Conservation (phyloP, 768 basidiomycete genomes). For the Boletellus ananas region DNA sequence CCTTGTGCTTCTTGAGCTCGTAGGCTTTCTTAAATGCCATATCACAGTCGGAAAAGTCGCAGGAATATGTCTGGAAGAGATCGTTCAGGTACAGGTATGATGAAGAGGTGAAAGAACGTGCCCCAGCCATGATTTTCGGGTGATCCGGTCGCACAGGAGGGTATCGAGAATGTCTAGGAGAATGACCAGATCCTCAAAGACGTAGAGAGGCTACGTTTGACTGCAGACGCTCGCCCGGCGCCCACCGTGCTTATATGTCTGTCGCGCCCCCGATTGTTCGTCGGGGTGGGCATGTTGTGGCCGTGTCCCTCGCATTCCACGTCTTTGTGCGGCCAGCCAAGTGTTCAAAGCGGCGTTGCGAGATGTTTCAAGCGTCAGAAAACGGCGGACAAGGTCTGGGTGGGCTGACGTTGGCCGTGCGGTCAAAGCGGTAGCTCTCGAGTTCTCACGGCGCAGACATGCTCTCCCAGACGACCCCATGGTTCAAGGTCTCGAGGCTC, state of each 20-base stretch:
- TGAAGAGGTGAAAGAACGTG: background rate
- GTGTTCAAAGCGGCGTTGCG: too few relatives aligned
- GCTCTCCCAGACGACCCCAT: slow-evolving; percentile 50
- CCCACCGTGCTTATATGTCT: slow-evolving; percentile 1
- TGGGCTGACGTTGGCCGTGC: background rate
- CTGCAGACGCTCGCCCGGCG: background rate
- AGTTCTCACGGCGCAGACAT: slow-evolving; percentile 28
- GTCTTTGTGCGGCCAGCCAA: too few relatives aligned
- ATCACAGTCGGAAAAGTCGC: slow-evolving; percentile 11
- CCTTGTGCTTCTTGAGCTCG: slow-evolving; percentile 24
- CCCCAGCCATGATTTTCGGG: slow-evolving; percentile 12
- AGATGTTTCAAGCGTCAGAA: background rate
- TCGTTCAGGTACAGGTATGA: background rate
- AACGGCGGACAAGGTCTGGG: background rate
- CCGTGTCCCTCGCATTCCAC: background rate
- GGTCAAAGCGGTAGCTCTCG: background rate
- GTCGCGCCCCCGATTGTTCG: background rate
- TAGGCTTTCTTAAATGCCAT: slow-evolving; percentile 12
- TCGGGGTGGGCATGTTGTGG: slow-evolving; percentile 1
- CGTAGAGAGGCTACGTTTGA: background rate
- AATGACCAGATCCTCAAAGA: slow-evolving; percentile 19
- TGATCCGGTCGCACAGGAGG: background rate
- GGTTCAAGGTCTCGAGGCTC: slow-evolving; percentile 57
- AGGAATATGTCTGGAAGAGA: slow-evolving; percentile 10
- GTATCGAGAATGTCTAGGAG: slow-evolving; percentile 2